Base-by-base conservation (phyloP, 345 rosid genomes). In the Geranium brycei region DNA sequence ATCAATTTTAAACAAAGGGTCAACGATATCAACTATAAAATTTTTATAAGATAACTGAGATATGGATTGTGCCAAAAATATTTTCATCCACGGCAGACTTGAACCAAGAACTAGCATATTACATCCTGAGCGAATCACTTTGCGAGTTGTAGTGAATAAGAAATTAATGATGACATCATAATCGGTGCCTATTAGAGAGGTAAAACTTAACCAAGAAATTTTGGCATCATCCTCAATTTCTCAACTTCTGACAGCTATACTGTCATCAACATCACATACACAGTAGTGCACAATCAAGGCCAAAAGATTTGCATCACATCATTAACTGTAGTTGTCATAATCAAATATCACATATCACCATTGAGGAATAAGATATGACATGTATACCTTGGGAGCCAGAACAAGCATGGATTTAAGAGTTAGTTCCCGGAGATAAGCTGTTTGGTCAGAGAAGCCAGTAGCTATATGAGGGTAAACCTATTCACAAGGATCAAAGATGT, bases 371-470 rank as follows among this genome's bases (percentile, higher is more conserved):
- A 31, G 62, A 23, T 17, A 32, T 28, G 17, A 69, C 28, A 19
- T 55, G 32, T 63, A 63, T 74, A 88, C 97, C 96, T 93, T 93
- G 58, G 99, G 97, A 66, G 97, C 92, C 76, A 93, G 80, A 70
- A 87, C 79, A 70, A 93, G 97, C 96, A 93, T 91, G 38, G 99
- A 91, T 69, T 93, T 93, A 47, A 93, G 99, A 83, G 97, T 91
- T 84, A 93, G 68, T 73, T 93, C 99, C 62, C 97, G 89, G 60
- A 93, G 95, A 79, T 87, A 87, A 57, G 97, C 92, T 66, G 95
- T 86, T 31, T 95, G 79, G 71, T 93, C 99, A 17, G 96, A 78
- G 76, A 93, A 91, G 66, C 99, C 97, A 62, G 92, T 85, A 68
- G 97, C 88, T 69, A 93, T 81, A 66, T 91, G 97, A 67, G 97